Evolutionary conservation across 441 rosid genomes (phyloP).

Genomic region (Theobroma grandiflorum): DNA sequence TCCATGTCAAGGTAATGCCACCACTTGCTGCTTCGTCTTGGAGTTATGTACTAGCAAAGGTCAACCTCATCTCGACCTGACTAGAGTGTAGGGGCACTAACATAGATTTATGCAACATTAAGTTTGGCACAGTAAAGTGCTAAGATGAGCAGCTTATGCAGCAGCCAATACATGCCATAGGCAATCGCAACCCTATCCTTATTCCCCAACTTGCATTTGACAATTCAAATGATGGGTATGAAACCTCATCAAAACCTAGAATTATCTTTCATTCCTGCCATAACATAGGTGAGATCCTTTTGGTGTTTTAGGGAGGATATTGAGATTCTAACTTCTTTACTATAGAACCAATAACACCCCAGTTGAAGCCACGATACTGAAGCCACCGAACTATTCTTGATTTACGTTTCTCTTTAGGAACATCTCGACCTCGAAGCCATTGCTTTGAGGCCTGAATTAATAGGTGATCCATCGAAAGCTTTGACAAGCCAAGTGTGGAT

Average conservation of each 20-base stretch:
- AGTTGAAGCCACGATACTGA: constrained; percentile 88
- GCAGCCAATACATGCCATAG: constrained; percentile 31
- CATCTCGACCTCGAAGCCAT: constrained; percentile 73
- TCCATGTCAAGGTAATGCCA: constrained; percentile 20
- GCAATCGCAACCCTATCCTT: constrained; percentile 26
- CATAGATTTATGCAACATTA: constrained; percentile 26
- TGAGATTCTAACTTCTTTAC: constrained; percentile 69
- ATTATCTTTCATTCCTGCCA: constrained; percentile 5
- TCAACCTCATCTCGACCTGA: not conserved
- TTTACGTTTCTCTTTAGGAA: constrained; percentile 68
- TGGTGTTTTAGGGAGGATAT: constrained; percentile 40
- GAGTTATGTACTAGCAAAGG: constrained; percentile 18
- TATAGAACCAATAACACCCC: constrained; percentile 67
- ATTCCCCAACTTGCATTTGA: constrained; percentile 14
- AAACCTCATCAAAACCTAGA: constrained; percentile 25
- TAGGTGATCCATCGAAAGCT: constrained; percentile 71
- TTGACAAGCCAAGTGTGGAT: constrained; percentile 64
- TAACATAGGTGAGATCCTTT: constrained; percentile 22
- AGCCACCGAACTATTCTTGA: constrained; percentile 88
- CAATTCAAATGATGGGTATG: constrained; percentile 10
- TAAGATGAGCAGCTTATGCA: constrained; percentile 30
- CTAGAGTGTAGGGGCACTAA: not conserved
- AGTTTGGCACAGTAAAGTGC: constrained; percentile 28
- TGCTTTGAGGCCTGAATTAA: constrained; percentile 79
- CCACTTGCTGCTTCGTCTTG: constrained; percentile 36